Evolutionary conservation across 495 filamentous ascomycete genomes (phyloP).

Genomic region (Lentithecium fluviatile): DNA sequence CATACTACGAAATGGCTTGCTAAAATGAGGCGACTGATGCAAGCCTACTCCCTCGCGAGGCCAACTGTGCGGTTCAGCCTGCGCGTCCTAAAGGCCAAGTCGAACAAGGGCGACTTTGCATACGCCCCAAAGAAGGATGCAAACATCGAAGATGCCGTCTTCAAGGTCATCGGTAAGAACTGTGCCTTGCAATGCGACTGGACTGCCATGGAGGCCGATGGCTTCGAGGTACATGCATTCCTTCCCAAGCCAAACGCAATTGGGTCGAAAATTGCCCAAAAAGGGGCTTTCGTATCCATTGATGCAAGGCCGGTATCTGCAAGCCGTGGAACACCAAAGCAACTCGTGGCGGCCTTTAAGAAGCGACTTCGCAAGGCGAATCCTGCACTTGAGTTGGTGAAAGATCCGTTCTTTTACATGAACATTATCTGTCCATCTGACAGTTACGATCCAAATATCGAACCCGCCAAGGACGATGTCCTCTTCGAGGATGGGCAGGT

Average conservation of each 20-base stretch:
- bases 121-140: constrained; percentile 64
- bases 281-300: constrained; percentile 69
- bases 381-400: constrained; percentile 30
- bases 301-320: constrained; percentile 74
- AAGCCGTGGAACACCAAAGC: constrained; percentile 62
- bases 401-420: constrained; percentile 71
- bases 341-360: constrained; percentile 63
- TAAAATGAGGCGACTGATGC: constrained; percentile 66
- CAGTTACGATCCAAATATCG: constrained; percentile 85
- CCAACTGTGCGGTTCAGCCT: constrained; percentile 63
- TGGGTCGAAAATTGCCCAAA: constrained; percentile 53
- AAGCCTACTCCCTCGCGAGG: constrained; percentile 73
- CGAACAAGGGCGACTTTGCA: constrained; percentile 63
- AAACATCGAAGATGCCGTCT: constrained; percentile 60
- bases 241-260: constrained; percentile 57
- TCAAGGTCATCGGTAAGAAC: constrained; percentile 69
- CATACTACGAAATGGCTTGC: constrained; percentile 59
- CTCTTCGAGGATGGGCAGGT: constrained; percentile 64
- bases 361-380: constrained; percentile 33
- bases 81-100: constrained; percentile 63
- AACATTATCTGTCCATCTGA: constrained; percentile 68
- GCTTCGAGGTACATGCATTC: constrained; percentile 57
- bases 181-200: constrained; percentile 56
- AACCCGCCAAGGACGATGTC: constrained; percentile 87
- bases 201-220: constrained; percentile 38